phyloP scores from a whole-genome alignment of 2,329 filamentous ascomycete genomes.

The Diaporthe citriasiana region DNA sequence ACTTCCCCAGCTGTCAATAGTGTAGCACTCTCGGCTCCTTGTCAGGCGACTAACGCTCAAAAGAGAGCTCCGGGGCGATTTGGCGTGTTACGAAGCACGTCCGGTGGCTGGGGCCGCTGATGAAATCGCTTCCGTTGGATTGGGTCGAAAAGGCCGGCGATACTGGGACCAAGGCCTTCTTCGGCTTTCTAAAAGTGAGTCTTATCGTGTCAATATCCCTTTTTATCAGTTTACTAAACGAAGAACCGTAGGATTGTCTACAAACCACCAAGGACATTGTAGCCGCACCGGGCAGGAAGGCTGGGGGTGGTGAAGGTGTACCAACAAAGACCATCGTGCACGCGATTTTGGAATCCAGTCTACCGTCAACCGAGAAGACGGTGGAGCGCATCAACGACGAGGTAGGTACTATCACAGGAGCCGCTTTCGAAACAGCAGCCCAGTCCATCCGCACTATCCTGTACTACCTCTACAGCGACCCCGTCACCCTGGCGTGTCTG shows the following conservation, averaged over 20 bases:
- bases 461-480: slow-evolving; percentile 54
- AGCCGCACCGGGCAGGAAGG: slow-evolving; percentile 6
- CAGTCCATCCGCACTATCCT: slow-evolving; percentile 52
- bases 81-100: slow-evolving; percentile 45
- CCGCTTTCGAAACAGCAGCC: slow-evolving; percentile 56
- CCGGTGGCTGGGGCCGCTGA: slow-evolving; percentile 40
- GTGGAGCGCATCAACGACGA: slow-evolving; percentile 52
- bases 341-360: slow-evolving; percentile 18
- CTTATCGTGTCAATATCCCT: too few relatives aligned
- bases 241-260: not conserved
- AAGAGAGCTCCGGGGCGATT: slow-evolving; percentile 35
- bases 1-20: not conserved
- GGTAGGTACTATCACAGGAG: slow-evolving; percentile 49
- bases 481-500: slow-evolving; percentile 48
- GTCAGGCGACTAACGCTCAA: not conserved
- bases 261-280: slow-evolving; percentile 34
- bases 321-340: slow-evolving; percentile 38
- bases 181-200: slow-evolving; percentile 36
- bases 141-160: slow-evolving; percentile 37
- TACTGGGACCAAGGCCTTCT: slow-evolving; percentile 28
- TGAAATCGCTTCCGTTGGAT: slow-evolving; percentile 40
- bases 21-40: not conserved
- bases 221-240: not conserved
- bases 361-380: slow-evolving; percentile 53
- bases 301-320: slow-evolving; percentile 41